Evolutionary conservation across 2,329 filamentous ascomycete species (phyloP).

Genomic region (Talaromyces funiculosus): DNA sequence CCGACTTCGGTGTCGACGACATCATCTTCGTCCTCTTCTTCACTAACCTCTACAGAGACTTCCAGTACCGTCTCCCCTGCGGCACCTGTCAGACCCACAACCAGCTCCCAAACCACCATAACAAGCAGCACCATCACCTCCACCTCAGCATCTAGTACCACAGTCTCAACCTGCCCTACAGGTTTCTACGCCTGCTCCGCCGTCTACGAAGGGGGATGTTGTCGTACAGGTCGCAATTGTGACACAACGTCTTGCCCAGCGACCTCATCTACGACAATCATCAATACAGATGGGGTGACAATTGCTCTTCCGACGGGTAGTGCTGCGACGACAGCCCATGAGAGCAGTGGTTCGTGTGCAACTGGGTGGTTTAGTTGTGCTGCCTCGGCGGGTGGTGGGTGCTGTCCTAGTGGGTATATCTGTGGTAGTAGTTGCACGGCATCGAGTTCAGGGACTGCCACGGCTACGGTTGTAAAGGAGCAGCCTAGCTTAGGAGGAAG

Average conservation of each 20-base stretch:
- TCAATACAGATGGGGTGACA: constrained; percentile 61
- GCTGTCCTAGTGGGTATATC: constrained; percentile 71
- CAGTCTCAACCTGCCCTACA: constrained; percentile 62
- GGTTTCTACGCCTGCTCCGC: constrained; percentile 91
- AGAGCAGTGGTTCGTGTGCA: constrained; percentile 55
- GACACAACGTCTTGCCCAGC: constrained; percentile 70
- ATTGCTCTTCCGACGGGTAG: constrained; percentile 57
- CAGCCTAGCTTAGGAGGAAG: constrained; percentile 18
- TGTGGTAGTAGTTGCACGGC: constrained; percentile 51
- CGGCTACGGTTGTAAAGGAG: constrained; percentile 46
- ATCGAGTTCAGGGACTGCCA: constrained; percentile 40
- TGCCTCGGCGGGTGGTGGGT: constrained; percentile 64
- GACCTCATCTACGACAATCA: constrained; percentile 59
- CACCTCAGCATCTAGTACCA: constrained; percentile 22
- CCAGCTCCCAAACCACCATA: constrained; percentile 30
- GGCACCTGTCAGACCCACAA: constrained; percentile 37
- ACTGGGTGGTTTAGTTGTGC: constrained; percentile 72
- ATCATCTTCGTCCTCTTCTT: constrained; percentile 25
- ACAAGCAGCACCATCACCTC: constrained; percentile 16
- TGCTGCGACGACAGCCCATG: constrained; percentile 23
- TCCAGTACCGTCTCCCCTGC: constrained; percentile 27
- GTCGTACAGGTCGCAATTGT: constrained; percentile 80
- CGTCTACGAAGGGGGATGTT: constrained; percentile 75
- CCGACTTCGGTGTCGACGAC: constrained; percentile 18
- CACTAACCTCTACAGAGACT: constrained; percentile 30